Evolutionary conservation across 306 rosid genomes (phyloP).

Genomic region (Hippophae rhamnoides): DNA sequence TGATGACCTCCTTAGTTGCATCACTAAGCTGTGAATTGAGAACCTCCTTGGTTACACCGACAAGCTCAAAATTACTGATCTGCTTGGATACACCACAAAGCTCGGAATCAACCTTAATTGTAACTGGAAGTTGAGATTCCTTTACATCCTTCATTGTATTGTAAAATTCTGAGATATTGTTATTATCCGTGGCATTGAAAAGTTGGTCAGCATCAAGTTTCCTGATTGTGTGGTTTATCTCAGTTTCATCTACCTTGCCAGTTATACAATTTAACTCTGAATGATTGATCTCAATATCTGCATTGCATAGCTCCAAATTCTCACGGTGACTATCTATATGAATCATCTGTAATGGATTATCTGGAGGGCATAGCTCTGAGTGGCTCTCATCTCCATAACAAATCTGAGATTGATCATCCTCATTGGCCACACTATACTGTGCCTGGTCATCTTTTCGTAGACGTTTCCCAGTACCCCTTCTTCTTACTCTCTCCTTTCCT

Average conservation of each 20-base stretch:
- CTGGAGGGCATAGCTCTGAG: conserved; percentile 42
- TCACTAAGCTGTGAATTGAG: conserved; percentile 16
- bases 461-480: conserved; percentile 70
- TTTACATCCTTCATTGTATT: conserved; percentile 28
- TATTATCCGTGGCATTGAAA: conserved; percentile 13
- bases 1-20: conserved; percentile 20
- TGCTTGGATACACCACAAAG: no score
- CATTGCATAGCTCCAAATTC: conserved; percentile 46
- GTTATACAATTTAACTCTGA: conserved; percentile 37
- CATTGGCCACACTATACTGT: conserved; percentile 49
- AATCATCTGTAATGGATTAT: conserved; percentile 39
- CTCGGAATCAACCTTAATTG: no score
- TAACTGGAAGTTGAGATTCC: conserved; percentile 14
- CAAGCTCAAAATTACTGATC: no score
- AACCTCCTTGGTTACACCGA: conserved; percentile 12
- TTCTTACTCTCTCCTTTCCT: conserved; percentile 96
- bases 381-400: conserved; percentile 54
- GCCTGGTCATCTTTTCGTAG: conserved; percentile 58
- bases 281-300: conserved; percentile 49
- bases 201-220: conserved; percentile 24
- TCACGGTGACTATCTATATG: conserved; percentile 37
- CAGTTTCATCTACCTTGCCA: conserved; percentile 31
- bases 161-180: conserved; percentile 12
- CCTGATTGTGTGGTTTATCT: conserved; percentile 26
- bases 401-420: conserved; percentile 72